Evolutionary conservation across 768 basidiomycete genomes (phyloP).

Genomic region (Udeniomyces megalosporus): DNA sequence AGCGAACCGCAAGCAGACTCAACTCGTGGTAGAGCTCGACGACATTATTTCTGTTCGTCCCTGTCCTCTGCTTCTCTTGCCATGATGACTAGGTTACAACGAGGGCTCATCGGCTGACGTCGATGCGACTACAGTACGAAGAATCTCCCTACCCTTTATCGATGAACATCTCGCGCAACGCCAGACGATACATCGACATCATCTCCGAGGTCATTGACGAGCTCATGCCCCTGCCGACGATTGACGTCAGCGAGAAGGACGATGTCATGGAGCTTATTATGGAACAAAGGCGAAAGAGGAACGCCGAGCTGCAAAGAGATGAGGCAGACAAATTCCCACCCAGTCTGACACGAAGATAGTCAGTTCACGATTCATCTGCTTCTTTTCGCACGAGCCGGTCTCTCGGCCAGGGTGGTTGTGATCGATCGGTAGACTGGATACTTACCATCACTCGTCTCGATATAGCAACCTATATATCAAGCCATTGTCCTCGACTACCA

Average conservation of each 20-base stretch:
- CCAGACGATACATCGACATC: slow-evolving; percentile 73
- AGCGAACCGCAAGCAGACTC: slow-evolving; percentile 82
- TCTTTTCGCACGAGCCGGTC: too few relatives aligned
- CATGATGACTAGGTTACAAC: neutral
- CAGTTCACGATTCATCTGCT: slow-evolving; percentile 32
- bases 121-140: slow-evolving; percentile 8
- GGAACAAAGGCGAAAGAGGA: slow-evolving; percentile 78
- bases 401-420: too few relatives aligned
- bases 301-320: slow-evolving; percentile 42
- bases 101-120: neutral
- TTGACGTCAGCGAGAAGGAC: slow-evolving; percentile 74
- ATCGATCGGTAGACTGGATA: neutral
- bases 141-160: slow-evolving; percentile 30
- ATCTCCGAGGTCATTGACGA: slow-evolving; percentile 84
- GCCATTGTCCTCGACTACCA: slow-evolving; percentile 41
- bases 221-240: slow-evolving; percentile 71
- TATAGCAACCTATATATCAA: slow-evolving; percentile 83
- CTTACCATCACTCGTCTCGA: neutral
- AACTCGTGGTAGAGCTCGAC: slow-evolving; percentile 73
- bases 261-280: slow-evolving; percentile 96
- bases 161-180: slow-evolving; percentile 59
- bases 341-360: slow-evolving; percentile 89
- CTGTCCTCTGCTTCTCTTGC: neutral
- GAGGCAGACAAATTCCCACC: slow-evolving; percentile 68
- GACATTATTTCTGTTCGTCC: slow-evolving; percentile 55